Evolutionary conservation across 805 yeast species (phyloP).

Genomic region (Yarrowia sp.): DNA sequence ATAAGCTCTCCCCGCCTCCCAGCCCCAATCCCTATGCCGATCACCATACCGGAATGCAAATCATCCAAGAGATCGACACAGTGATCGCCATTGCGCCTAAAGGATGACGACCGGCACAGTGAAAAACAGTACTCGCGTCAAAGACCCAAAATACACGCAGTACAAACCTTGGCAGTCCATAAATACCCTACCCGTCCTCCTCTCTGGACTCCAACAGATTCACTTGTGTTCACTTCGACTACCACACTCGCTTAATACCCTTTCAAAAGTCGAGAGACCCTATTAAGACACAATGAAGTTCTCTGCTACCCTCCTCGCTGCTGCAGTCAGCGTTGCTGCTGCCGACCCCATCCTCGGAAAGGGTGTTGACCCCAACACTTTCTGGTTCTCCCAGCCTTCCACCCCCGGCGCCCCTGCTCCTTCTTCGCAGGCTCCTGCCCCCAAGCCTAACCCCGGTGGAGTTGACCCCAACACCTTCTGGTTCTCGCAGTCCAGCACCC

Average conservation of each 20-base stretch:
- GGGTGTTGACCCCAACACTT: constrained; percentile 21
- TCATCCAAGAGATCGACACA: not conserved
- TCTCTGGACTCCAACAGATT: not conserved
- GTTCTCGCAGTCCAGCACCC: constrained; percentile 25
- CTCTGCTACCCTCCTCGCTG: constrained; percentile 20
- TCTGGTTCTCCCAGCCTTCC: constrained; percentile 24
- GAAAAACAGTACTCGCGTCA: constrained; percentile 5
- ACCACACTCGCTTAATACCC: constrained; percentile 22
- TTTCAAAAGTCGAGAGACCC: constrained; percentile 16
- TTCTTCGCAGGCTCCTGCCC: not conserved
- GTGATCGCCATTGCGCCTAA: constrained; percentile 23
- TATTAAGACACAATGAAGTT: constrained; percentile 15
- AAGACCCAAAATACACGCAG: not conserved
- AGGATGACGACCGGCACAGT: not conserved
- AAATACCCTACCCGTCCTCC: constrained; percentile 4
- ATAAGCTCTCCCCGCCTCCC: constrained; percentile 13
- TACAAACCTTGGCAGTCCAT: constrained; percentile 10
- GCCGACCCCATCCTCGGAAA: constrained; percentile 22
- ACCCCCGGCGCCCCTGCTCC: constrained; percentile 19
- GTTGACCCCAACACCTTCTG: constrained; percentile 23
- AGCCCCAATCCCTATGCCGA: not conserved
- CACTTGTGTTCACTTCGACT: constrained; percentile 21
- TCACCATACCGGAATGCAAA: constrained; percentile 17
- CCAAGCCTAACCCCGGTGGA: constrained; percentile 11
- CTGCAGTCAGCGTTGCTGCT: constrained; percentile 11